Evolutionary conservation across 257 asterid genomes (phyloP).

Genomic region (Solanum ossicruentum): DNA sequence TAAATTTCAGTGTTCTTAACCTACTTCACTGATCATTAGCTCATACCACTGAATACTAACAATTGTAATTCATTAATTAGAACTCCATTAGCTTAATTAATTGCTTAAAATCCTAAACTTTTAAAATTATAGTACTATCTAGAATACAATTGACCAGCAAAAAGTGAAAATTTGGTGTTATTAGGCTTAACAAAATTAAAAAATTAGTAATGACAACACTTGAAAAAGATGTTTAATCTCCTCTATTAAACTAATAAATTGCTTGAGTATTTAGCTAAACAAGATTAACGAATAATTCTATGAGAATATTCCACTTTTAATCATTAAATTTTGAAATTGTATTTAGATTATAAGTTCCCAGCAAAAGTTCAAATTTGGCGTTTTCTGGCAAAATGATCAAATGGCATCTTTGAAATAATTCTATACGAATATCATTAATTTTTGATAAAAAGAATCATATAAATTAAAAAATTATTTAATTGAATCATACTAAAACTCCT

Average conservation of each 20-base stretch:
- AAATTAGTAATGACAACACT: neutral
- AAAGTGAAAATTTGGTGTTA: neutral
- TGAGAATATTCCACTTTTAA: neutral
- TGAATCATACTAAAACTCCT: neutral
- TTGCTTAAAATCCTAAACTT: neutral
- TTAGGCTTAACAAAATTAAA: neutral
- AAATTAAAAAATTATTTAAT: neutral
- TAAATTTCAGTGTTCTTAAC: neutral
- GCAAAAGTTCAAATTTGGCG: neutral
- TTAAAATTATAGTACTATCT: neutral
- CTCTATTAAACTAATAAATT: neutral
- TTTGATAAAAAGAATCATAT: neutral
- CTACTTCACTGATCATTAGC: rapidly evolving
- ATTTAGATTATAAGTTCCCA: neutral
- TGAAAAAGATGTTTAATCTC: neutral
- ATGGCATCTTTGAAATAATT: neutral
- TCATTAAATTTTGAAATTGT: neutral
- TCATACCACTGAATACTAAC: neutral
- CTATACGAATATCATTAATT: neutral
- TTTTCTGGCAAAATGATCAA: neutral
- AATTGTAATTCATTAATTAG: neutral
- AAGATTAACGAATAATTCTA: neutral
- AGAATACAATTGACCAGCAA: neutral
- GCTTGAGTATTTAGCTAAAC: neutral
- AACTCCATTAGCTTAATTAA: neutral